These are phyloP conservation scores for Penicillium sp. DNA, from an alignment of 2,329 filamentous ascomycete species.

Conservation along the genomic window DNA sequence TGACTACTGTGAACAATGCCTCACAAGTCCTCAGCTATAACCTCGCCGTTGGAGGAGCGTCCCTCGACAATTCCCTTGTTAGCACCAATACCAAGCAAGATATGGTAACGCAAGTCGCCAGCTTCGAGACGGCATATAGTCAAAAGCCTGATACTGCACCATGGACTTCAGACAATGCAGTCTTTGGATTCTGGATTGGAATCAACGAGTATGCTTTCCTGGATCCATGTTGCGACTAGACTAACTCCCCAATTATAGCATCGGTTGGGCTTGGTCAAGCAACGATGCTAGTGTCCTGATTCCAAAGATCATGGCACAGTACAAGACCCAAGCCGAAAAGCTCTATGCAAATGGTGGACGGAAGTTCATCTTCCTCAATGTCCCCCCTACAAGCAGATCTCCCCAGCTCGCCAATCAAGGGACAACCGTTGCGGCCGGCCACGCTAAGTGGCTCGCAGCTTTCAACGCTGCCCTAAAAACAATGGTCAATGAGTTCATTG, in stretches of 20 bases:
- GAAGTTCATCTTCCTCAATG: constrained; percentile 61
- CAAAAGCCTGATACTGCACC: constrained; percentile 32
- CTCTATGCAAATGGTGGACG: constrained; percentile 56
- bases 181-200: constrained; percentile 39
- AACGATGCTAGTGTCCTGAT: constrained; percentile 31
- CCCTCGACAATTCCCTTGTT: constrained; percentile 54
- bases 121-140: constrained; percentile 45
- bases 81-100: constrained; percentile 50
- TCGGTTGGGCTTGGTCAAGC: constrained; percentile 33
- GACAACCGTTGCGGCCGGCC: constrained; percentile 13
- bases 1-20: constrained; percentile 51
- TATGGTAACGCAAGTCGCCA: constrained; percentile 50
- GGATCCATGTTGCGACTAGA: background rate
- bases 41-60: constrained; percentile 56
- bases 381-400: constrained; percentile 50
- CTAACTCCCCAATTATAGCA: constrained; percentile 16
- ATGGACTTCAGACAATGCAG: constrained; percentile 27
- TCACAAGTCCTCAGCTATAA: constrained; percentile 54
- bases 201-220: constrained; percentile 32
- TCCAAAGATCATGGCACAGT: constrained; percentile 45
- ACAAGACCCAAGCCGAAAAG: constrained; percentile 45
- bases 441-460: constrained; percentile 25
- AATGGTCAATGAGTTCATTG: constrained; percentile 24
- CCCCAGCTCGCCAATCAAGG: constrained; percentile 27
- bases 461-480: constrained; percentile 28